A percentile compares a stretch with the other conserved stretches of the same genome.
These are phyloP conservation scores for Leccinum pellstonianum DNA, from an alignment of 768 basidiomycete species.

Conservation along the genomic window DNA sequence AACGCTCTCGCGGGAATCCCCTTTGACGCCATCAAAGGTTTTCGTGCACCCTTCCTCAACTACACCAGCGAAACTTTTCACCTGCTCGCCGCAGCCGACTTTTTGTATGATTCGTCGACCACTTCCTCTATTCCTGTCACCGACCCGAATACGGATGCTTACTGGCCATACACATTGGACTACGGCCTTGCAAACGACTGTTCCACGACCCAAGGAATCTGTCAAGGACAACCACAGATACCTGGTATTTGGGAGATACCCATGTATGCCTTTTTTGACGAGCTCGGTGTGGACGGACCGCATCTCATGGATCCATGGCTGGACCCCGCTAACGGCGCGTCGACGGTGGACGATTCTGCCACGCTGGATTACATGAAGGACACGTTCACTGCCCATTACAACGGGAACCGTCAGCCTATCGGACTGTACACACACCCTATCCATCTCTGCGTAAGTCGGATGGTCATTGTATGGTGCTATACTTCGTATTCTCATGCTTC, in stretches of 20 bases:
- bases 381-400: conserved; percentile 1
- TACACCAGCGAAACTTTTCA: conserved; percentile 1
- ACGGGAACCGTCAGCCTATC: background rate
- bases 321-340: background rate
- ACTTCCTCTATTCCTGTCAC: conserved; percentile 4
- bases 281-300: background rate
- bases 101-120: conserved; percentile 2
- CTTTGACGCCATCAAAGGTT: background rate
- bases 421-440: background rate
- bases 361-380: background rate
- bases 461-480: background rate
- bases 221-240: background rate
- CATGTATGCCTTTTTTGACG: conserved; percentile 1
- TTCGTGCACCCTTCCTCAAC: conserved; percentile 4
- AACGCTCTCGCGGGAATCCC: background rate
- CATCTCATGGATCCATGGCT: conserved; percentile 4
- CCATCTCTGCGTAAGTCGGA: background rate
- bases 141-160: conserved; percentile 1
- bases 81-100: background rate
- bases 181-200: conserved; percentile 6
- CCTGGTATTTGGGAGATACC: conserved; percentile 1
- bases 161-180: conserved; percentile 10
- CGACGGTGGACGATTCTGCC: conserved; percentile 2
- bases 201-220: background rate
- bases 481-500: background rate